Percentiles rank a stretch among this genome's conserved stretches.
These are phyloP conservation scores for Pleodorina starrii DNA, from an alignment of 139 green algal species.

Conservation along the genomic window DNA sequence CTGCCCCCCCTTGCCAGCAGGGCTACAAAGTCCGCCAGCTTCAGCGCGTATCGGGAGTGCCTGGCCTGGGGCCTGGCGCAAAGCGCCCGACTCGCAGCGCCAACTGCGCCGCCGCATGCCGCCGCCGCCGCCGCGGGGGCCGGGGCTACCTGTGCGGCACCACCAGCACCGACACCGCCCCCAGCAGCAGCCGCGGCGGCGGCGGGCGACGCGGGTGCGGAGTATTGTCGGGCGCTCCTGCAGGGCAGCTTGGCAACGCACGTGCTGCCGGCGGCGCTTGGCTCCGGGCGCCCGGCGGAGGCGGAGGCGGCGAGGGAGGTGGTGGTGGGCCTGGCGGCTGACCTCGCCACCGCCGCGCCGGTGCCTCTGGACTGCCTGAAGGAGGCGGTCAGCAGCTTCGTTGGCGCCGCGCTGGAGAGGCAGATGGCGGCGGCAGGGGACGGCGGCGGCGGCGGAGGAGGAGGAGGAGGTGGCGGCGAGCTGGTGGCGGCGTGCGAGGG, in stretches of 20 bases:
- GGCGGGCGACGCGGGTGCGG: not conserved
- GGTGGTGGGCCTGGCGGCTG: constrained; percentile 1
- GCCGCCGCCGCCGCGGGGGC: not conserved
- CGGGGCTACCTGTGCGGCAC: not conserved
- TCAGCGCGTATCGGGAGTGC: constrained; percentile 64
- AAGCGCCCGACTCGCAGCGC: constrained; percentile 1
- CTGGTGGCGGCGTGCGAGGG: not conserved
- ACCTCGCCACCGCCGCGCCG: not conserved
- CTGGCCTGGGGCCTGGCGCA: constrained; percentile 55
- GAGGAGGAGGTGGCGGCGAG: not conserved
- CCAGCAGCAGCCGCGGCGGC: constrained; percentile 7
- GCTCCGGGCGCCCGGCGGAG: not conserved
- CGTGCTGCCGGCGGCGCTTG: constrained; percentile 7
- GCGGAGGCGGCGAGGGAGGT: constrained; percentile 2
- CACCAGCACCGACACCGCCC: not conserved
- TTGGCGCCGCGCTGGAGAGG: not conserved
- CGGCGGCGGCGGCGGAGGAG: not conserved
- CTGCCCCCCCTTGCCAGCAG: too few relatives aligned
- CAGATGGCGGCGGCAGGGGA: not conserved
- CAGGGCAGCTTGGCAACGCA: not conserved
- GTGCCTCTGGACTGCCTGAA: not conserved
- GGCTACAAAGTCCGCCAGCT: not conserved
- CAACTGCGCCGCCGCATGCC: not conserved
- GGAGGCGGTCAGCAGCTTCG: not conserved
- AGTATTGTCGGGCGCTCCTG: constrained; percentile 41